Conservation (phyloP, 108 stramenopile genomes). For the Cyclostephanos tholiformis region DNA sequence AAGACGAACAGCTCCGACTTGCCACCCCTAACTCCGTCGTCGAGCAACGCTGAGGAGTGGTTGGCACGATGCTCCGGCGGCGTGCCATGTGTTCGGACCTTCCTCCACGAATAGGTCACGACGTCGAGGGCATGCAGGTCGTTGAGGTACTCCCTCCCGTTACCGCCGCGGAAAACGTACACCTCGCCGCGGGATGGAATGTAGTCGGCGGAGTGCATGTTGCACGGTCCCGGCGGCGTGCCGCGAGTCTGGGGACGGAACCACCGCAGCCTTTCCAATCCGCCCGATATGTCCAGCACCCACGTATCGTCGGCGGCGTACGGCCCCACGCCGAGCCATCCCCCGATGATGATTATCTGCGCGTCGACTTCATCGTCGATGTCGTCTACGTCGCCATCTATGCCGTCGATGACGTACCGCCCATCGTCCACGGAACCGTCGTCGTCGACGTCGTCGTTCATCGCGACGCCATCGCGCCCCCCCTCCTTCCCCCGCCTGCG, state of each 20-base stretch:
- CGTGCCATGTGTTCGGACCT: conserved; percentile 71
- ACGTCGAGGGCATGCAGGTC: conserved; percentile 71
- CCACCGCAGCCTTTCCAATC: conserved; percentile 57
- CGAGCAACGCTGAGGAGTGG: conserved; percentile 85
- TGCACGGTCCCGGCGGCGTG: conserved; percentile 91
- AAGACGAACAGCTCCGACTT: conserved; percentile 86
- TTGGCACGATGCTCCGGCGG: conserved; percentile 88
- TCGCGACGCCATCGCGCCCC: too few species aligned
- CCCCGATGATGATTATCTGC: conserved; percentile 91
- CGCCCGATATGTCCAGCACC: conserved; percentile 74
- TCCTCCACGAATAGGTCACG: conserved; percentile 76
- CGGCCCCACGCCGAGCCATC: conserved; percentile 90
- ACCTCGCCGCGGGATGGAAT: conserved; percentile 65
- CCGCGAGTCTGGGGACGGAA: conserved; percentile 55
- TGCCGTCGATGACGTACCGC: neutral
- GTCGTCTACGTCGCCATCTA: conserved; percentile 16
- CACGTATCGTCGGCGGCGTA: conserved; percentile 88
- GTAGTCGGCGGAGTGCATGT: conserved; percentile 95
- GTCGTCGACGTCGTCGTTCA: neutral
- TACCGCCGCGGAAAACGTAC: conserved; percentile 92
- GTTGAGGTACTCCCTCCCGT: conserved; percentile 64
- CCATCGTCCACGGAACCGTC: neutral
- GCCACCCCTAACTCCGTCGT: conserved; percentile 43
- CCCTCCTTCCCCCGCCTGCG: too few species aligned
- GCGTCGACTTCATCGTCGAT: conserved; percentile 59